These are phyloP conservation scores for Coriaria nepalensis DNA, from an alignment of 306 rosid species.

Conservation along the genomic window DNA sequence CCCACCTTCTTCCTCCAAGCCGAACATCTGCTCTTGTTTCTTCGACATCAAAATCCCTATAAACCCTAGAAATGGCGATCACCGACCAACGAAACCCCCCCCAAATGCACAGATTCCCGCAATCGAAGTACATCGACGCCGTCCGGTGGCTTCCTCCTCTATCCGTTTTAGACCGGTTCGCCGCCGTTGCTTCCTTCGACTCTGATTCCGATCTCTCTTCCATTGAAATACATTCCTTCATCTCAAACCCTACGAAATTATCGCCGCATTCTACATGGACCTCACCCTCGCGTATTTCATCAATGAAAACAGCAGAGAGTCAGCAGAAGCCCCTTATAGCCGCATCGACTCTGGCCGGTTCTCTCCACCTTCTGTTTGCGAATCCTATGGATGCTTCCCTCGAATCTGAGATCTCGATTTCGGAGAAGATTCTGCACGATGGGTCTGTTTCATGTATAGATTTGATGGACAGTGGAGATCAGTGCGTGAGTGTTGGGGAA, in stretches of 20 bases:
- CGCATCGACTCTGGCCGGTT: slow-evolving; percentile 45
- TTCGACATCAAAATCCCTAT: too few species aligned
- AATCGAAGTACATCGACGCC: slow-evolving; percentile 51
- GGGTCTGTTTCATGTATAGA: slow-evolving; percentile 41
- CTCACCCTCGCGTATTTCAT: slow-evolving; percentile 51
- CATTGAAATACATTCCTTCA: slow-evolving; percentile 39
- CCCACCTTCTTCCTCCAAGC: too few species aligned
- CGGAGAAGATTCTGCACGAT: slow-evolving; percentile 39
- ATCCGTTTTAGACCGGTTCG: slow-evolving; percentile 51
- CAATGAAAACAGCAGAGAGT: slow-evolving; percentile 39
- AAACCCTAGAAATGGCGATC: slow-evolving; percentile 38
- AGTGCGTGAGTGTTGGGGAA: slow-evolving; percentile 70
- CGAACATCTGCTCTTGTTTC: too few species aligned
- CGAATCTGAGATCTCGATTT: slow-evolving; percentile 38
- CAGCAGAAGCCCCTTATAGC: slow-evolving; percentile 44
- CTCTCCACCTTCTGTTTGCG: slow-evolving; percentile 49
- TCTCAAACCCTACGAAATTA: slow-evolving; percentile 26
- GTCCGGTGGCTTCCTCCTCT: slow-evolving; percentile 77
- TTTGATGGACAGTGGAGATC: slow-evolving; percentile 49
- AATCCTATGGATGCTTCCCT: slow-evolving; percentile 32
- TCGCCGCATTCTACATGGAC: slow-evolving; percentile 37
- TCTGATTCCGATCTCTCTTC: slow-evolving; percentile 41
- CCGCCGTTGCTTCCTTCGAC: slow-evolving; percentile 53
- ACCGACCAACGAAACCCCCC: slow-evolving; percentile 23
- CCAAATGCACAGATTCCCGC: slow-evolving; percentile 45